Conservation (phyloP, 495 filamentous ascomycete species). For the Aspergillus cristatus region DNA sequence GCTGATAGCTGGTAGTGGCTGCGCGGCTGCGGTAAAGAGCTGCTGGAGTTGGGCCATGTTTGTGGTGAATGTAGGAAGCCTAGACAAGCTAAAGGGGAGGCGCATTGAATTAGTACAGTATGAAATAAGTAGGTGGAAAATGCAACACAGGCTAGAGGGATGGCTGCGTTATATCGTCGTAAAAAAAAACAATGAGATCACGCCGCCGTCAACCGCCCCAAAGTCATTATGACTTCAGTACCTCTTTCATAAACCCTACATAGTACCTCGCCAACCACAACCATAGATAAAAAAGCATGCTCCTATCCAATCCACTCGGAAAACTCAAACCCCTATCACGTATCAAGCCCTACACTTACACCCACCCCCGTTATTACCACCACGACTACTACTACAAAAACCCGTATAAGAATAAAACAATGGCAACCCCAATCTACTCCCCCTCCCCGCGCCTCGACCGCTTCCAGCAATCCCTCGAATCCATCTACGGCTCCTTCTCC, state of each 20-base stretch:
- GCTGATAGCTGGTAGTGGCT: conserved; percentile 30
- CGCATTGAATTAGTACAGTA: conserved; percentile 6
- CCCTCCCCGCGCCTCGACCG: conserved; percentile 27
- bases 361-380: not conserved
- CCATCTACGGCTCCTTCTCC: conserved; percentile 30
- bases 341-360: conserved; percentile 2
- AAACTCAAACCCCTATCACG: too few relatives aligned
- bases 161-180: not conserved
- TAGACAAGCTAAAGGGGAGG: conserved; percentile 1
- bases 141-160: too few relatives aligned
- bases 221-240: conserved; percentile 29
- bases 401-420: too few relatives aligned
- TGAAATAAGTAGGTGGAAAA: too few relatives aligned
- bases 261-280: too few relatives aligned
- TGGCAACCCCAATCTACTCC: conserved; percentile 16
- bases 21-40: conserved; percentile 26
- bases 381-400: too few relatives aligned
- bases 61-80: conserved; percentile 2
- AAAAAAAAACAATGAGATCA: conserved; percentile 22
- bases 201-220: conserved; percentile 9
- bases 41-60: conserved; percentile 24
- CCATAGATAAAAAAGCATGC: too few relatives aligned
- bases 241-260: too few relatives aligned
- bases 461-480: conserved; percentile 31
- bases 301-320: too few relatives aligned